Percentiles rank a stretch among this genome's conserved stretches.
phyloP scores from a whole-genome alignment of 306 rosid genomes.

The Glycine soja region DNA sequence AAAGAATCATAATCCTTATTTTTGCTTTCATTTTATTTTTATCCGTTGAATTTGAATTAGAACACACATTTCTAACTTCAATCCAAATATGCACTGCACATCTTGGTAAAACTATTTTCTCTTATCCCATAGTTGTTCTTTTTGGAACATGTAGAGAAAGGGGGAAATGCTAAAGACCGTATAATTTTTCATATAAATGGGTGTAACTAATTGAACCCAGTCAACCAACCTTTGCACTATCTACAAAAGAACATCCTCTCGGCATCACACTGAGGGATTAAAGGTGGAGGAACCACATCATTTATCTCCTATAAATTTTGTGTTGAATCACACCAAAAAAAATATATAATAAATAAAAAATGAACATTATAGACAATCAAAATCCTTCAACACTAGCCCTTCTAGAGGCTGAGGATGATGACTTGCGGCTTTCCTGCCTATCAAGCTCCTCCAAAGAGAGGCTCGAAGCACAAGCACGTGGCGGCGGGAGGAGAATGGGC shows the following conservation, averaged over 20 bases:
- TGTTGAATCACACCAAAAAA: conserved; percentile 70
- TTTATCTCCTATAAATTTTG: conserved; percentile 77
- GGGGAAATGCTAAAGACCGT: conserved; percentile 35
- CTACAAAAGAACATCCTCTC: conserved; percentile 77
- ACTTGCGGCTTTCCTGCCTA: conserved; percentile 78
- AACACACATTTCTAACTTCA: too few relatives aligned
- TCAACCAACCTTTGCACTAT: conserved; percentile 62
- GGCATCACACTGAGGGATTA: conserved; percentile 53
- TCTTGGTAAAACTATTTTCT: conserved; percentile 7
- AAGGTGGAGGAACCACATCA: conserved; percentile 66
- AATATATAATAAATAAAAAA: conserved; percentile 44
- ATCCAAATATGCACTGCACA: neutral
- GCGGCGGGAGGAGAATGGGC: conserved; percentile 59
- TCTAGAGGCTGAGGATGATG: conserved; percentile 71
- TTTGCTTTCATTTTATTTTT: too few relatives aligned
- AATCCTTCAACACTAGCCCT: conserved; percentile 92
- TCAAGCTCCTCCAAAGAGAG: conserved; percentile 79
- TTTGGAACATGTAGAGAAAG: neutral
- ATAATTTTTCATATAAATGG: conserved; percentile 45
- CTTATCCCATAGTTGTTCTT: neutral
- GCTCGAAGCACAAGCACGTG: conserved; percentile 73
- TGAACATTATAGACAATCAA: conserved; percentile 74
- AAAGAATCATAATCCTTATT: too few relatives aligned
- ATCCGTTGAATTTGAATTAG: too few relatives aligned
- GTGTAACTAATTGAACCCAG: conserved; percentile 51